Evolutionary conservation across 164 flowering plant genomes (phyloP).

Genomic region (grape (Vitis vinifera)): DNA sequence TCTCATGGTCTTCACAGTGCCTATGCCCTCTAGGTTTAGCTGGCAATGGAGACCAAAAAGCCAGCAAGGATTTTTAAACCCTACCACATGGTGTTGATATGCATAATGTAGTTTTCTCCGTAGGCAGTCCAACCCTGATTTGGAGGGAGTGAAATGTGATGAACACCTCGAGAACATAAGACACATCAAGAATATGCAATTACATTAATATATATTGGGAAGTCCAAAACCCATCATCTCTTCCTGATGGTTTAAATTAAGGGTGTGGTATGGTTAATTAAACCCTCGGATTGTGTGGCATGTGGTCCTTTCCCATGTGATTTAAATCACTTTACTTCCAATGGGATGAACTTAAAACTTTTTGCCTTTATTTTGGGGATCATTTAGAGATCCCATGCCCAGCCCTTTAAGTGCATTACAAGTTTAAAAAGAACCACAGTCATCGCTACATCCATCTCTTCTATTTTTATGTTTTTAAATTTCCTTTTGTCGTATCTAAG

Average conservation of each 20-base stretch:
- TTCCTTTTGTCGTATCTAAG: no score
- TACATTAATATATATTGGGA: not conserved
- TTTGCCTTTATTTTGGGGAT: conserved; percentile 6
- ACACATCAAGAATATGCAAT: not conserved
- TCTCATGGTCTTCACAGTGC: no score
- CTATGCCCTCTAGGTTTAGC: no score
- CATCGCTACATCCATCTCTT: conserved; percentile 1
- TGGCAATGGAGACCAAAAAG: not conserved
- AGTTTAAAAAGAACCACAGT: conserved; percentile 11
- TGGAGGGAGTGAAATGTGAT: not conserved
- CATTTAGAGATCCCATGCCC: conserved; percentile 19
- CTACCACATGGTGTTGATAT: not conserved
- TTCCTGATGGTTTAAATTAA: not conserved
- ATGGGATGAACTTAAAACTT: conserved; percentile 5
- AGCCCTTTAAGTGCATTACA: conserved; percentile 18
- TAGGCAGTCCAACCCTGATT: not conserved
- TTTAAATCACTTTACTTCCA: conserved; percentile 26
- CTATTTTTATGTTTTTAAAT: no score
- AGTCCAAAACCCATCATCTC: not conserved
- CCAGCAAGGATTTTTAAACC: not conserved
- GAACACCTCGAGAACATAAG: not conserved
- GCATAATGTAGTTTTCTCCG: not conserved
- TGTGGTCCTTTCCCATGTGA: conserved; percentile 27
- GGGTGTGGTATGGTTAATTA: conserved; percentile 2
- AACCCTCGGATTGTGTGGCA: conserved; percentile 21